Evolutionary conservation across 805 yeast genomes (phyloP).

Genomic region (Metschnikowia lochheadii): DNA sequence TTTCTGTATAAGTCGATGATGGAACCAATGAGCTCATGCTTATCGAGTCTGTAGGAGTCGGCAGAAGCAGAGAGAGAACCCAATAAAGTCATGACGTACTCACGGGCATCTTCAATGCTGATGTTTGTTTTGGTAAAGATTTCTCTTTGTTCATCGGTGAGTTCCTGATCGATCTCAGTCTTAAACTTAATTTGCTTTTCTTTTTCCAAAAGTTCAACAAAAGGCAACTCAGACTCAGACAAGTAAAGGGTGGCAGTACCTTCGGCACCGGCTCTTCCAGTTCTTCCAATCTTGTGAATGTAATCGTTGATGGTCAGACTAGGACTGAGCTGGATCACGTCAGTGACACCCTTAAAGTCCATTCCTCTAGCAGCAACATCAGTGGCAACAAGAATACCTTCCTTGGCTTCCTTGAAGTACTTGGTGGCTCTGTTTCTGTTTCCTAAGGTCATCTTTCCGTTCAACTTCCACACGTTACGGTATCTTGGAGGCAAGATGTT

Average conservation of each 20-base stretch:
- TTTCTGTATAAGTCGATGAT: conserved; percentile 11
- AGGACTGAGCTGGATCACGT: conserved; percentile 81
- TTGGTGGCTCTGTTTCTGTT: conserved; percentile 59
- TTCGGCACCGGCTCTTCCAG: conserved; percentile 84
- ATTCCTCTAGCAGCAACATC: conserved; percentile 96
- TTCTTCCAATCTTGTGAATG: conserved; percentile 92
- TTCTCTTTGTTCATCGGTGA: conserved; percentile 31
- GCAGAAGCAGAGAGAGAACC: conserved; percentile 27
- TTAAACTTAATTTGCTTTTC: conserved; percentile 54
- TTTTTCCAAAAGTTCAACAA: conserved; percentile 43
- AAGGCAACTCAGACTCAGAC: conserved; percentile 54
- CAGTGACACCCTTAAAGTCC: conserved; percentile 86
- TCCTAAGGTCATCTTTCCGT: conserved; percentile 72
- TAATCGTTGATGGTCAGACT: conserved; percentile 74
- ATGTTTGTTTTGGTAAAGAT: conserved; percentile 16
- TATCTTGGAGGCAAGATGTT: conserved; percentile 7
- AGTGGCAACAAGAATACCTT: conserved; percentile 71
- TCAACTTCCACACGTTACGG: conserved; percentile 36
- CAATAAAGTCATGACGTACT: conserved; percentile 24
- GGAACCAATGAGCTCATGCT: conserved; percentile 9
- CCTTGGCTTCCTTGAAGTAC: conserved; percentile 40
- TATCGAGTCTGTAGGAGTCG: conserved; percentile 12
- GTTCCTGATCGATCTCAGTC: conserved; percentile 37
- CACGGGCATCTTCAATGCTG: conserved; percentile 21
- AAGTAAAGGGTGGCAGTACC: conserved; percentile 68